These are phyloP conservation scores for Apiosordaria backusii DNA, from an alignment of 495 filamentous ascomycete genomes.

Conservation along the genomic window DNA sequence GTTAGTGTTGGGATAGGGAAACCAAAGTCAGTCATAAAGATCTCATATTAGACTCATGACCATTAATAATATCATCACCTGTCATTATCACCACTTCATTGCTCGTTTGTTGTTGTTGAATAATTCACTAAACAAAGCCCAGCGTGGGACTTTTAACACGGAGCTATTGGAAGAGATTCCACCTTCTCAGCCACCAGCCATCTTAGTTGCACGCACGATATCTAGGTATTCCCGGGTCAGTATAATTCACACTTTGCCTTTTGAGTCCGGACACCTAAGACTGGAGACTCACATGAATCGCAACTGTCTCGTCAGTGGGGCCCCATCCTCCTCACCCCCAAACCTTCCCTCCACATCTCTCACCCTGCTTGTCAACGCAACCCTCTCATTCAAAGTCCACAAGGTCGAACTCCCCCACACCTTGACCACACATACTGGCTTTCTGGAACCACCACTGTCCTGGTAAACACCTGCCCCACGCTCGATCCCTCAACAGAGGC, in stretches of 20 bases:
- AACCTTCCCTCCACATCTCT: neutral
- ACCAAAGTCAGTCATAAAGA: no score
- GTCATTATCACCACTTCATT: no score
- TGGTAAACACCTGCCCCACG: neutral
- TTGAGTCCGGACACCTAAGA: no score
- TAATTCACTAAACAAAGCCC: no score
- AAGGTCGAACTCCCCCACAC: neutral
- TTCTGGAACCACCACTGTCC: neutral
- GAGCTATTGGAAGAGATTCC: no score
- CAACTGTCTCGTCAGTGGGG: neutral
- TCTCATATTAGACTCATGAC: no score
- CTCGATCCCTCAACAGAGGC: neutral
- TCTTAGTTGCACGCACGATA: neutral
- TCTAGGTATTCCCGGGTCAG: neutral
- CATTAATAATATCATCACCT: no score
- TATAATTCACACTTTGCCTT: neutral
- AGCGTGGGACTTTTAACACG: no score
- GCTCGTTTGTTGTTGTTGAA: no score
- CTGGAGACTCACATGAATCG: neutral
- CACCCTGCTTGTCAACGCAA: neutral
- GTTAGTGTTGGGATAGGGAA: no score
- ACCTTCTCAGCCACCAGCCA: no score
- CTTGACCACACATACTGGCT: neutral
- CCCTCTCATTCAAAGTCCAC: neutral
- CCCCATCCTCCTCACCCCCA: neutral